Conservation (phyloP, 768 basidiomycete genomes). For the Russula sp. region DNA sequence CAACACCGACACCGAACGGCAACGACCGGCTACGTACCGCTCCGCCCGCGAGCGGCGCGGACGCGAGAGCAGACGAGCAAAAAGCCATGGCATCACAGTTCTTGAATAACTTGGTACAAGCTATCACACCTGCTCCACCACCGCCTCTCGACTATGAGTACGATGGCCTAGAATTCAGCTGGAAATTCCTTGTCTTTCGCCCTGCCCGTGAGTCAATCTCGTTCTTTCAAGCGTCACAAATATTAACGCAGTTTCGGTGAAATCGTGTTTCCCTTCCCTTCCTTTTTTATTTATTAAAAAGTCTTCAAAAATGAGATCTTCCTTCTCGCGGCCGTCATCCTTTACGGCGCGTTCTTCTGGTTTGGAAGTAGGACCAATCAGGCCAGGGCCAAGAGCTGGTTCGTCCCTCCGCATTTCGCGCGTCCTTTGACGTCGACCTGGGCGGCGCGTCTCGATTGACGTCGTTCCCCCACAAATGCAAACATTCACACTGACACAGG, state of each 20-base stretch:
- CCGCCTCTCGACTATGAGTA: conserved; percentile 52
- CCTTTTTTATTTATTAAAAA: conserved; percentile 24
- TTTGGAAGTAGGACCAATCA: conserved; percentile 57
- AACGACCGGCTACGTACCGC: not conserved
- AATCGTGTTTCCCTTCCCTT: not conserved
- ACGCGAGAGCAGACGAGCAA: not conserved
- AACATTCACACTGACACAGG: conserved; percentile 36
- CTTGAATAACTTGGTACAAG: not conserved
- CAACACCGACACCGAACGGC: not conserved
- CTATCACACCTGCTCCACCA: conserved; percentile 54
- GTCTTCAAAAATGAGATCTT: conserved; percentile 63
- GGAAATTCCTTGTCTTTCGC: conserved; percentile 73
- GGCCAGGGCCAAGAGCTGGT: conserved; percentile 61
- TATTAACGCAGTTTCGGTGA: not conserved
- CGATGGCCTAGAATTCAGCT: conserved; percentile 66
- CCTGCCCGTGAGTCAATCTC: conserved; percentile 56
- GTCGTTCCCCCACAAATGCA: not conserved
- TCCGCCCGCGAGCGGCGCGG: not conserved
- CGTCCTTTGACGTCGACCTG: not conserved
- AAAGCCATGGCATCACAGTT: conserved; percentile 1
- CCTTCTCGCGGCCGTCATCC: conserved; percentile 46
- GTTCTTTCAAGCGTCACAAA: not conserved
- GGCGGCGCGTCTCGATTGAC: not conserved
- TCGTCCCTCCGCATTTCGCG: conserved; percentile 26
- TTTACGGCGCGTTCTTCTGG: conserved; percentile 53